These are phyloP conservation scores for Salix caprea DNA, from an alignment of 345 rosid genomes.

Conservation along the genomic window DNA sequence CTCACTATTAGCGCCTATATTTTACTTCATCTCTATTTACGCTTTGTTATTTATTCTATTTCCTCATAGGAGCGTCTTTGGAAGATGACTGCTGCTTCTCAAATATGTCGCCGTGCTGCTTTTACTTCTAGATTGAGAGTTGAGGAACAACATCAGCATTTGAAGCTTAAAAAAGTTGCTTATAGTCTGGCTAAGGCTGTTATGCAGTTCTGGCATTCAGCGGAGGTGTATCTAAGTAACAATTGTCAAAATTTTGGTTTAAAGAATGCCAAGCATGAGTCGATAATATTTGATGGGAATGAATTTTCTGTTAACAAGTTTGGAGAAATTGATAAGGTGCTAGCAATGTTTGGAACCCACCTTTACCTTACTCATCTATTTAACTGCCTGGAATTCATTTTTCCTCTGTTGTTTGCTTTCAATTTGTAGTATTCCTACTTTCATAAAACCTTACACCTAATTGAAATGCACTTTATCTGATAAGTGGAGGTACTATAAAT, in stretches of 20 bases:
- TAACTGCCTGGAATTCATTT: neutral
- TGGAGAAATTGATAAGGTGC: constrained; percentile 38
- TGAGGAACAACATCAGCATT: constrained; percentile 43
- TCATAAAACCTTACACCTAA: neutral
- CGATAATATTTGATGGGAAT: constrained; percentile 18
- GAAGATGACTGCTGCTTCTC: constrained; percentile 97
- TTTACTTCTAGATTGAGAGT: constrained; percentile 55
- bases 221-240: constrained; percentile 42
- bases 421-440: neutral
- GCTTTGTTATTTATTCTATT: neutral
- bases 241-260: constrained; percentile 28
- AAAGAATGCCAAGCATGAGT: constrained; percentile 23
- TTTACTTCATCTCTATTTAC: neutral
- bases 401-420: neutral
- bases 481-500: neutral
- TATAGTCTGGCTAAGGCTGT: constrained; percentile 70
- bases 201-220: constrained; percentile 80
- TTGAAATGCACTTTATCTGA: neutral
- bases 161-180: constrained; percentile 61
- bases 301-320: constrained; percentile 34
- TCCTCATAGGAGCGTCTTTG: constrained; percentile 82
- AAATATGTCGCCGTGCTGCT: constrained; percentile 68
- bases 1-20: neutral
- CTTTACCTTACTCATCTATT: neutral
- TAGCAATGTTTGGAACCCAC: constrained; percentile 1